phyloP scores from a whole-genome alignment of 495 filamentous ascomycete species.

The Podospora conica region DNA sequence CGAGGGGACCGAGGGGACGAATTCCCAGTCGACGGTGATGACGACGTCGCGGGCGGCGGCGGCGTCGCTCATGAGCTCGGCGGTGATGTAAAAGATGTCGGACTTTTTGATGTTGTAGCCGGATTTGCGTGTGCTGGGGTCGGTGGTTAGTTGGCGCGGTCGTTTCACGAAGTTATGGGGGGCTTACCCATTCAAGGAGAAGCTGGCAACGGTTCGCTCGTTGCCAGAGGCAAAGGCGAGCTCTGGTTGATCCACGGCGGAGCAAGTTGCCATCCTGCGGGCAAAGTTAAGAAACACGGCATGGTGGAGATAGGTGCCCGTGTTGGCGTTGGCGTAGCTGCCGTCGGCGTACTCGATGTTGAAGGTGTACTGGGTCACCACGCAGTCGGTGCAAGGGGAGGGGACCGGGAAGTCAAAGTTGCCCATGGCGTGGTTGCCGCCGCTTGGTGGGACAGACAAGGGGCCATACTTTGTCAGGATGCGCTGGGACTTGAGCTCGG shows the following conservation, averaged over 20 bases:
- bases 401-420: constrained; percentile 7
- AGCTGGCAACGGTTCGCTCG: constrained; percentile 14
- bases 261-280: constrained; percentile 6
- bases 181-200: constrained; percentile 16
- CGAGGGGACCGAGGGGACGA: constrained; percentile 7
- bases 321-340: constrained; percentile 22
- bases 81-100: constrained; percentile 9
- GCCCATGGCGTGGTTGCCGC: constrained; percentile 14
- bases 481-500: constrained; percentile 14
- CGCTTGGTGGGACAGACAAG: constrained; percentile 13
- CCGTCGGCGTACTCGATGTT: constrained; percentile 26
- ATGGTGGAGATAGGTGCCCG: constrained; percentile 24
- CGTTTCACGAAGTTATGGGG: background rate
- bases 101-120: constrained; percentile 19
- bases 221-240: constrained; percentile 20
- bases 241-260: background rate
- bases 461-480: constrained; percentile 21
- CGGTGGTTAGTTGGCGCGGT: background rate
- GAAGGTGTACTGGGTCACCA: constrained; percentile 18
- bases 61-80: constrained; percentile 27
- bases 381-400: constrained; percentile 25
- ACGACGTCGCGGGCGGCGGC: constrained; percentile 13
- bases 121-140: constrained; percentile 18
- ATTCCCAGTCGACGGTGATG: constrained; percentile 27
- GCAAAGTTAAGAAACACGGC: constrained; percentile 15